phyloP scores from a whole-genome alignment of 352 stramenopile species.

The Pythium biforme region DNA sequence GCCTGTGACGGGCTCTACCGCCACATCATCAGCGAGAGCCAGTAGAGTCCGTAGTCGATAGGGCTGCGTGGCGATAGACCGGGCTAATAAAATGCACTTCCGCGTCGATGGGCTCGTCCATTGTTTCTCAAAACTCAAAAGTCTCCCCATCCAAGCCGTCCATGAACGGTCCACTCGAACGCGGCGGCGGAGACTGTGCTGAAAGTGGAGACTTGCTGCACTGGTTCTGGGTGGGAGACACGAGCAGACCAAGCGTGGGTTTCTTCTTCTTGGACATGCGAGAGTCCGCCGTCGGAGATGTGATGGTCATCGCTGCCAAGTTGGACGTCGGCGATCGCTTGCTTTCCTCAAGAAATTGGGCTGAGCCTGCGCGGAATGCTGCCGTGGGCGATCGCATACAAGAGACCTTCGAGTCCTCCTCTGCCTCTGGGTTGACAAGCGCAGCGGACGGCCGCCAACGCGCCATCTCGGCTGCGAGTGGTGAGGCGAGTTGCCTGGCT shows the following conservation, averaged over 20 bases:
- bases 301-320: not conserved
- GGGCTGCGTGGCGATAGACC: no score
- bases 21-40: constrained; percentile 32
- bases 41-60: constrained; percentile 7
- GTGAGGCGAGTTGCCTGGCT: not conserved
- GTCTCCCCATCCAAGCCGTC: constrained; percentile 2
- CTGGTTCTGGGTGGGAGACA: not conserved
- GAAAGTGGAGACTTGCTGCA: not conserved
- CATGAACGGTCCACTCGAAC: not conserved
- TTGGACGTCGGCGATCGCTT: constrained; percentile 5
- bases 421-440: not conserved
- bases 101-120: not conserved
- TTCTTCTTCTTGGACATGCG: not conserved
- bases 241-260: not conserved
- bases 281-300: not conserved
- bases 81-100: no score
- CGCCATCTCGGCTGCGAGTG: not conserved
- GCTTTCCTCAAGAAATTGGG: not conserved
- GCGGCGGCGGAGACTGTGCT: not conserved
- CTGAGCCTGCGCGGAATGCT: not conserved
- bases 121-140: constrained; percentile 19
- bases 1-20: constrained; percentile 78
- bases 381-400: not conserved
- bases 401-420: constrained; percentile 5
- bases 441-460: not conserved